Base-by-base conservation (phyloP, 2,329 filamentous ascomycete species). In the Fusarium buxicola region DNA sequence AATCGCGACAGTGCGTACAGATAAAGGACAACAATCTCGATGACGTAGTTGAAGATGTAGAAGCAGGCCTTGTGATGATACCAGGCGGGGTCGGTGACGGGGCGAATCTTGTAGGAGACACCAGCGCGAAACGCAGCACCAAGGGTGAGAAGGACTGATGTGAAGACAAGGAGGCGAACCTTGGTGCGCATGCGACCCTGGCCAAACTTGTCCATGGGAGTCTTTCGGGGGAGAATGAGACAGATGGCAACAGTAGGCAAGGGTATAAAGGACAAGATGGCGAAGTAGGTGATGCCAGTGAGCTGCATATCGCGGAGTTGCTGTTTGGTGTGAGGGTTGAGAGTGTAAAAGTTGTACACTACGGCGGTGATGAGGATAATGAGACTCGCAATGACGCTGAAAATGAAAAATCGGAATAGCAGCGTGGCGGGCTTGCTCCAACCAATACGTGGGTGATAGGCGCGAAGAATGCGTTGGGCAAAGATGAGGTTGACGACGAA, bases 401-500 rank as follows among this genome's bases (percentile, higher is more conserved):
- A 78, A 73, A 88, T 88, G 21, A 92, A 73, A 25, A 80, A 70
- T 58, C 82, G 84, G 74, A 93, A 89, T 24, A 75, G 53, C 16
- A 79, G 63, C 2, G 79, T 80, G 21, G 86, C 79, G 2, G 76
- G 68, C 21, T 76, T 80, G 60, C 85, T 82, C 91, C 92, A 94
- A 55, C 91, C 92, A 28, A 92, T 73, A 3, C 74, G 72, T 0
- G 92, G 91, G 70, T 94, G 90, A 40, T 86, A 85, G 5, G 90
- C 89, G 50, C 92, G 85, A 15, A 95, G 75, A 24, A 96, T 82
- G 40, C 92, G 87, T 75, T 92, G 91, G 0, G 89, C 78, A 72
- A 94, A 91, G 69, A 95, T 78, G 36, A 96, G 77, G 77, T 96
- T 95, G 75, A 92, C 79, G 69, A 94, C 77, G 75, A 91, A 94